These are phyloP conservation scores for Sugiyamaella valdiviana DNA, from an alignment of 805 yeast genomes.

Conservation along the genomic window DNA sequence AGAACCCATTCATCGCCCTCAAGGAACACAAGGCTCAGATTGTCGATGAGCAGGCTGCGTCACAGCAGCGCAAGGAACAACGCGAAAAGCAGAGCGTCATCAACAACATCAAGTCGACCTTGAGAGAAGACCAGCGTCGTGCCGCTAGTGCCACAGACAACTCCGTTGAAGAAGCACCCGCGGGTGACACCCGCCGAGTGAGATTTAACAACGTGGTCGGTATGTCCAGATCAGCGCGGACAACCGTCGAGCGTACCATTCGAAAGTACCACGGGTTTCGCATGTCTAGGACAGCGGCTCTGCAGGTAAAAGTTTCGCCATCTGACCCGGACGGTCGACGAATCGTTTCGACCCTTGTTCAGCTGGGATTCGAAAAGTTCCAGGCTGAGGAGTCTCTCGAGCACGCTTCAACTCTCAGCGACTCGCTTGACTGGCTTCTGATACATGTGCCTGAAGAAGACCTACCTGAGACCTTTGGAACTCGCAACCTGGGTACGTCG, in stretches of 20 bases:
- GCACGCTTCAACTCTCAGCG: constrained; percentile 44
- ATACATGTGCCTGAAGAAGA: constrained; percentile 94
- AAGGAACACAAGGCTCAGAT: constrained; percentile 56
- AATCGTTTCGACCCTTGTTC: constrained; percentile 30
- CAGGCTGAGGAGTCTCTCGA: constrained; percentile 69
- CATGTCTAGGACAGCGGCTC: constrained; percentile 29
- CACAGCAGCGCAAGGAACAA: constrained; percentile 10
- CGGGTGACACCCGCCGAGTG: constrained; percentile 15
- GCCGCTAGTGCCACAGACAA: background rate
- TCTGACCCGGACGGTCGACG: constrained; percentile 6
- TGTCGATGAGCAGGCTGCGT: constrained; percentile 15
- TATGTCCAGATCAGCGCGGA: constrained; percentile 57
- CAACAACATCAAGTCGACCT: constrained; percentile 19
- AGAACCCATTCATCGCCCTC: constrained; percentile 70
- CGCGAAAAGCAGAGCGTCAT: constrained; percentile 14
- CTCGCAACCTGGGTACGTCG: constrained; percentile 28
- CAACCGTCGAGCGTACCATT: constrained; percentile 55
- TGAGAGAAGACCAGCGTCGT: constrained; percentile 6
- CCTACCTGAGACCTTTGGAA: constrained; percentile 48
- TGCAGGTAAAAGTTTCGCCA: background rate
- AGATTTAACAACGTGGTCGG: constrained; percentile 43
- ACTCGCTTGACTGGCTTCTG: constrained; percentile 67
- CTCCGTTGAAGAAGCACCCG: background rate
- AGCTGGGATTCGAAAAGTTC: constrained; percentile 59
- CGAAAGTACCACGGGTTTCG: constrained; percentile 35